A percentile compares a stretch with the other conserved stretches of the same genome.
phyloP scores from a whole-genome alignment of 306 rosid genomes.

The Rosa rugosa region DNA sequence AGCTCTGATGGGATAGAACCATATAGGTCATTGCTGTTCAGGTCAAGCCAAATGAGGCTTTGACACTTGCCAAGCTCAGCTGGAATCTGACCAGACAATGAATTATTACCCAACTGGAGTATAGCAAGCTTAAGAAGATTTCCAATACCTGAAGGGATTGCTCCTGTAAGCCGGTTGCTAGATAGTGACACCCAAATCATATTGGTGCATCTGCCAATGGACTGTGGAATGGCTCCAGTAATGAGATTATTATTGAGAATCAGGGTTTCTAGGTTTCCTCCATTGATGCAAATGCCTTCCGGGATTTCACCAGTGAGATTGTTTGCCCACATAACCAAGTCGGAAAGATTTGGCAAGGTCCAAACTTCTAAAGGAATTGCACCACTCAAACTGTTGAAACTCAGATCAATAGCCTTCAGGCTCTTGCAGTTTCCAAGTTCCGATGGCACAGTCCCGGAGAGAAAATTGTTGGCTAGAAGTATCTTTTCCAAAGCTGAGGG shows the following conservation, averaged over 20 bases:
- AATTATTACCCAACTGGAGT: constrained; percentile 71
- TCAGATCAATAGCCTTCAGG: constrained; percentile 56
- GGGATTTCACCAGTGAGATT: constrained; percentile 62
- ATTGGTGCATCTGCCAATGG: constrained; percentile 61
- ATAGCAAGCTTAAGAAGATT: constrained; percentile 51
- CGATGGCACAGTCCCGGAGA: constrained; percentile 49
- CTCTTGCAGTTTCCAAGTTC: constrained; percentile 58
- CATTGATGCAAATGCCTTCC: constrained; percentile 50
- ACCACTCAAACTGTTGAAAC: constrained; percentile 64
- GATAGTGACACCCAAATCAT: constrained; percentile 69
- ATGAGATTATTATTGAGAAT: constrained; percentile 62
- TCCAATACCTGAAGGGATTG: constrained; percentile 62
- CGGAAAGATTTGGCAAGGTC: constrained; percentile 57
- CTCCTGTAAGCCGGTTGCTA: constrained; percentile 52
- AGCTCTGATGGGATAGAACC: constrained; percentile 60
- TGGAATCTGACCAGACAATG: constrained; percentile 63
- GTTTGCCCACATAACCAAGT: constrained; percentile 79
- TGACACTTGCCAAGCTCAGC: constrained; percentile 59
- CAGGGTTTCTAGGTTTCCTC: constrained; percentile 56
- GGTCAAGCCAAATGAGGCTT: constrained; percentile 71
- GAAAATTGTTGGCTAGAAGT: constrained; percentile 49
- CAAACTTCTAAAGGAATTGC: constrained; percentile 59
- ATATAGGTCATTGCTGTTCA: constrained; percentile 52
- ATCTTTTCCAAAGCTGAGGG: constrained; percentile 47
- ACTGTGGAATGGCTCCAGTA: constrained; percentile 56